These are phyloP conservation scores for Cucumis hystrix DNA, from an alignment of 306 rosid species.

Conservation along the genomic window DNA sequence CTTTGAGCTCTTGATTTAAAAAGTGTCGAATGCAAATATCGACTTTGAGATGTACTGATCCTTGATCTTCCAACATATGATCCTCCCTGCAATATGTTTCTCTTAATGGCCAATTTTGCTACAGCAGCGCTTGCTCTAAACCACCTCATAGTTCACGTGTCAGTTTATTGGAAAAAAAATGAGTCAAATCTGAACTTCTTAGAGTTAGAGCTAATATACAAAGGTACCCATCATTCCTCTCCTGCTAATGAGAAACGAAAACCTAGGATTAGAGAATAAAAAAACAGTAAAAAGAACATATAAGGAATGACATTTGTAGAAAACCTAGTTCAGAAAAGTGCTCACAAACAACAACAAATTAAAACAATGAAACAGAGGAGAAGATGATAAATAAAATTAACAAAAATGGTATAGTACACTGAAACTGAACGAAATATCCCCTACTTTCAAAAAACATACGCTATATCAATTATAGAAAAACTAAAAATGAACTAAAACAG, in stretches of 20 bases:
- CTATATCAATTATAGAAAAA: not conserved
- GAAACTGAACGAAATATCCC: not conserved
- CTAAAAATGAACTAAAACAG: not conserved
- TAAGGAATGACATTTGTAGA: not conserved
- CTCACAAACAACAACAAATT: not conserved
- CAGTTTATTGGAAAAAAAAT: not conserved
- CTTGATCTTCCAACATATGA: slow-evolving; percentile 38
- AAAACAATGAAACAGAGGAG: not conserved
- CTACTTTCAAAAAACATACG: not conserved
- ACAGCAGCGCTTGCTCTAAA: slow-evolving; percentile 61
- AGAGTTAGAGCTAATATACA: not conserved
- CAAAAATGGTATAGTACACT: not conserved
- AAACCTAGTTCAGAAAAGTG: not conserved
- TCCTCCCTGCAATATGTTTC: slow-evolving; percentile 39
- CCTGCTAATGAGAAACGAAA: not conserved
- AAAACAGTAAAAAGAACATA: not conserved
- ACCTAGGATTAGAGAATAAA: not conserved
- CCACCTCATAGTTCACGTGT: slow-evolving; percentile 43
- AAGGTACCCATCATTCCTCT: not conserved
- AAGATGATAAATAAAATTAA: not conserved
- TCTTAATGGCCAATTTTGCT: slow-evolving; percentile 53
- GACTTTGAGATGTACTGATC: slow-evolving; percentile 30
- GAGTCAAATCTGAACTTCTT: not conserved
- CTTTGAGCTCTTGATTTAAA: slow-evolving; percentile 45
- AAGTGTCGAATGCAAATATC: slow-evolving; percentile 45